phyloP scores from a whole-genome alignment of 2,329 filamentous ascomycete species.

The Pseudogymnoascus sp. region DNA sequence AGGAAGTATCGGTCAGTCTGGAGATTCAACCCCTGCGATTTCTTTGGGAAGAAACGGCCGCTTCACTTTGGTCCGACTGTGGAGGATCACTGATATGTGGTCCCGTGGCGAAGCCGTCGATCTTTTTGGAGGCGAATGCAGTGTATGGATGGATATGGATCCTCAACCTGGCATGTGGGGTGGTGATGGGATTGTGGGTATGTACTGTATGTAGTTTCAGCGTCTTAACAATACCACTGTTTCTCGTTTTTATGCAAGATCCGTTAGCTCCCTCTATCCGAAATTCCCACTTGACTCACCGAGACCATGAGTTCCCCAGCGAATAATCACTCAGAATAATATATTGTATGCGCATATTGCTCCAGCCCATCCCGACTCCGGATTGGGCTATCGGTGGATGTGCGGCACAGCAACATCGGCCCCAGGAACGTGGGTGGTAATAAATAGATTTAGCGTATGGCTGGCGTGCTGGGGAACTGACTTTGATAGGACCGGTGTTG shows the following conservation, averaged over 20 bases:
- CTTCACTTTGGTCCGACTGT: background rate
- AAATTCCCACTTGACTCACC: background rate
- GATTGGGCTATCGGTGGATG: background rate
- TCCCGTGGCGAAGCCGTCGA: background rate
- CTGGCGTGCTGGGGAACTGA: background rate
- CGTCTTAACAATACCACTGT: background rate
- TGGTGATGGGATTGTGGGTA: background rate
- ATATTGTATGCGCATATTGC: background rate
- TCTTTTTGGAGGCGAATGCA: background rate
- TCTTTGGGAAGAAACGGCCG: background rate
- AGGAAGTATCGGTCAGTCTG: background rate
- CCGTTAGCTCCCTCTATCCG: background rate
- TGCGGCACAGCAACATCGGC: constrained; percentile 6
- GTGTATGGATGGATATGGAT: background rate
- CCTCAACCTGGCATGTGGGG: background rate
- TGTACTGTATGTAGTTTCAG: background rate
- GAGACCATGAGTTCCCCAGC: background rate
- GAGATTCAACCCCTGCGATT: background rate
- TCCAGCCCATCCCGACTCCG: background rate
- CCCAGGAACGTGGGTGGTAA: constrained; percentile 8
- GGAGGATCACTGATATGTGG: background rate
- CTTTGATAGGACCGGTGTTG: background rate
- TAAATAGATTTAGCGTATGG: constrained; percentile 7
- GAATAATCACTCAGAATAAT: background rate
- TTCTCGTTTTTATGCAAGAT: background rate